phyloP scores from a whole-genome alignment of 2,329 filamentous ascomycete genomes.

The Elsinoe ampelina region DNA sequence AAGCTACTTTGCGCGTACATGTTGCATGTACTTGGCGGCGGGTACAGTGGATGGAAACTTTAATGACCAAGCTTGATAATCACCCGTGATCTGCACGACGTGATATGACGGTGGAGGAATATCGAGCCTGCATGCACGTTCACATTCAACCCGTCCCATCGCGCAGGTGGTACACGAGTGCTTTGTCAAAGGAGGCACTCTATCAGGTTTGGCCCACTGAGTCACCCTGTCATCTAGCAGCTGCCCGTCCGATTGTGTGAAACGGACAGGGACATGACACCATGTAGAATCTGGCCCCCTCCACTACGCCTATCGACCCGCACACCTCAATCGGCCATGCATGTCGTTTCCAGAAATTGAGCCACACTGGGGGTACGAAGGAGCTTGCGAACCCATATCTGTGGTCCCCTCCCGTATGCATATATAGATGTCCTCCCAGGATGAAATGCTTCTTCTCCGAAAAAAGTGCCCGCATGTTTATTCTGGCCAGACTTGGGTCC shows the following conservation, averaged over 20 bases:
- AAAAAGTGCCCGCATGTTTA: slow-evolving; percentile 7
- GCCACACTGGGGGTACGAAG: slow-evolving; percentile 8
- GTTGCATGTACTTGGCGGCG: background rate
- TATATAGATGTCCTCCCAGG: background rate
- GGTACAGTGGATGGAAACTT: background rate
- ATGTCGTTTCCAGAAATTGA: slow-evolving; percentile 8
- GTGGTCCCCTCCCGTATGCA: background rate
- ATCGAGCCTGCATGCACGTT: background rate
- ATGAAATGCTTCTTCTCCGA: slow-evolving; percentile 1
- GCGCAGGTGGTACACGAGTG: background rate
- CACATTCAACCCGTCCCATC: background rate
- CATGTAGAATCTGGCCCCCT: slow-evolving; percentile 1
- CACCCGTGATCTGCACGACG: background rate
- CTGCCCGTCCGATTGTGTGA: slow-evolving; percentile 13
- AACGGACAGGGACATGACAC: slow-evolving; percentile 14
- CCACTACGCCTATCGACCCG: slow-evolving; percentile 1
- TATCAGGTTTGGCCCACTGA: slow-evolving; percentile 14
- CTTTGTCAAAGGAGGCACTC: background rate
- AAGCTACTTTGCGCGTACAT: background rate
- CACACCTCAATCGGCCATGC: slow-evolving; percentile 6
- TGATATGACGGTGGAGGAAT: slow-evolving; percentile 7
- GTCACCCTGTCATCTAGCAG: slow-evolving; percentile 17
- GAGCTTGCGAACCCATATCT: slow-evolving; percentile 4
- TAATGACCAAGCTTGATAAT: slow-evolving; percentile 7
- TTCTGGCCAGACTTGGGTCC: background rate